These are phyloP conservation scores for Populus nigra DNA, from an alignment of 345 rosid species.

Conservation along the genomic window DNA sequence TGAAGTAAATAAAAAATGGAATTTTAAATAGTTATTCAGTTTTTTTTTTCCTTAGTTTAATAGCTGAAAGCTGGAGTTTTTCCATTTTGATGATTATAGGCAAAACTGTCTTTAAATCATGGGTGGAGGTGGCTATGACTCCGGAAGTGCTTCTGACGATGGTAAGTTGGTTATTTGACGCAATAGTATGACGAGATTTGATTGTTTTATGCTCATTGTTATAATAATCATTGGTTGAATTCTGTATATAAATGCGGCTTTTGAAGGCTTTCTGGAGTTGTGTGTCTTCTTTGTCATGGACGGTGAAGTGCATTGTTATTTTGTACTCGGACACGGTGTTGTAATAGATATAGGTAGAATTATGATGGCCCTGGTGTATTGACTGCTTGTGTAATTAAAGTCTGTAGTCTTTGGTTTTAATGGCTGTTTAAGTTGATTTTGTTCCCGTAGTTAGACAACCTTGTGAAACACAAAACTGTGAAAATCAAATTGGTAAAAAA, in stretches of 20 bases:
- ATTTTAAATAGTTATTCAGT: too few relatives aligned
- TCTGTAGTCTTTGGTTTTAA: background rate
- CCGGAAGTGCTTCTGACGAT: constrained; percentile 43
- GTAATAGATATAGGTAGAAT: background rate
- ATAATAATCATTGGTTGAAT: background rate
- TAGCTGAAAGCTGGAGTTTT: too few relatives aligned
- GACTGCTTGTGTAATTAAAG: background rate
- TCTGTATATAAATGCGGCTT: too few relatives aligned
- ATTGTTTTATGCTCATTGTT: background rate
- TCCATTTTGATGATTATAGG: background rate
- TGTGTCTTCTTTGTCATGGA: background rate
- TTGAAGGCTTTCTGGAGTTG: background rate
- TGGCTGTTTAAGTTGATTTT: background rate
- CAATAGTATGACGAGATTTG: background rate
- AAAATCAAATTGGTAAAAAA: background rate
- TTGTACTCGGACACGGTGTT: background rate
- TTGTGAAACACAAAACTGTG: background rate
- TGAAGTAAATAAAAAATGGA: too few relatives aligned
- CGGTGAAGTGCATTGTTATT: background rate
- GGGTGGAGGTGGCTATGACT: constrained; percentile 36
- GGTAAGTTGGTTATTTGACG: constrained; percentile 25
- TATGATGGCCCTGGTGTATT: background rate
- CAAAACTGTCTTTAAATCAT: constrained; percentile 17
- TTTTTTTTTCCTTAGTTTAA: too few relatives aligned
- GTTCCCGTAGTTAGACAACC: background rate